Evolutionary conservation across 2,329 filamentous ascomycete species (phyloP).

Genomic region (Didymosphaeria variabile): DNA sequence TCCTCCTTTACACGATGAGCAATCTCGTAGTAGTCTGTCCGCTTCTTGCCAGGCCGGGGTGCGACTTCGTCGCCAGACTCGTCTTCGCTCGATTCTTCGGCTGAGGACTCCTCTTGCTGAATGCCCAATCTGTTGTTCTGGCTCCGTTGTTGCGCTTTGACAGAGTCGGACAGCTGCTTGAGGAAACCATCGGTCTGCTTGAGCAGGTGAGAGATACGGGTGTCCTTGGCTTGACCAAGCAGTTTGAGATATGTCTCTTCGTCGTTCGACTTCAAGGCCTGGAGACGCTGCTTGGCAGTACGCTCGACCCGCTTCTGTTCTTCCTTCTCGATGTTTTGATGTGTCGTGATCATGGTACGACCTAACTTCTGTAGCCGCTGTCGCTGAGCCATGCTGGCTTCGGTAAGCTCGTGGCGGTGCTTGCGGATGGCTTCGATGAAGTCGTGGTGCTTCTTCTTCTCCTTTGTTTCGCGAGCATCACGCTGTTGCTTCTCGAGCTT

Average conservation of each 20-base stretch:
- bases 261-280: conserved; percentile 98
- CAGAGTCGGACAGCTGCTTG: conserved; percentile 91
- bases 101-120: conserved; percentile 58
- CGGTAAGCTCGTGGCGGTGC: conserved; percentile 80
- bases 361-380: conserved; percentile 85
- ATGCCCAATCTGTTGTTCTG: conserved; percentile 77
- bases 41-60: conserved; percentile 71
- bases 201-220: conserved; percentile 95
- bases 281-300: conserved; percentile 98
- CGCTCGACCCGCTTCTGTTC: conserved; percentile 98
- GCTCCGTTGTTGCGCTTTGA: conserved; percentile 90
- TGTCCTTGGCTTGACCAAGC: conserved; percentile 98
- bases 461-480: conserved; percentile 91
- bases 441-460: conserved; percentile 96
- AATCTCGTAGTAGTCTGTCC: conserved; percentile 99
- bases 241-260: conserved; percentile 98
- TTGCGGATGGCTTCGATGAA: conserved; percentile 87
- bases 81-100: conserved; percentile 66
- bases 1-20: conserved; percentile 96
- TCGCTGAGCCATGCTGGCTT: conserved; percentile 71
- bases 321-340: conserved; percentile 98
- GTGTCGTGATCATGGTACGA: conserved; percentile 86
- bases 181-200: conserved; percentile 98
- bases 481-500: conserved; percentile 99
- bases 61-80: conserved; percentile 73